Evolutionary conservation across 192 early-diverging fungal genomes (phyloP).

Genomic region (Gamsiella multidivaricata): DNA sequence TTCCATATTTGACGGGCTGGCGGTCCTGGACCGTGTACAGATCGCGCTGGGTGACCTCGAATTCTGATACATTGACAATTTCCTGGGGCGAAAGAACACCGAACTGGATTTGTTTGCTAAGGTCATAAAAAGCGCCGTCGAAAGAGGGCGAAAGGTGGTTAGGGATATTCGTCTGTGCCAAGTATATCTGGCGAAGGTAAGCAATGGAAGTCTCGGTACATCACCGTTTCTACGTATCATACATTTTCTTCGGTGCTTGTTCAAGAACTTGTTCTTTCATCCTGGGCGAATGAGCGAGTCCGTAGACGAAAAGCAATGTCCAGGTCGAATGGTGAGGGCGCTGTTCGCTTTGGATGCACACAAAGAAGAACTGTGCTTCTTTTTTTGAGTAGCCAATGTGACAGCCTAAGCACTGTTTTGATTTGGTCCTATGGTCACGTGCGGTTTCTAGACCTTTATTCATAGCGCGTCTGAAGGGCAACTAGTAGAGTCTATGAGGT

Average conservation of each 20-base stretch:
- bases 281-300: slow-evolving; percentile 9
- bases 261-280: slow-evolving; percentile 87
- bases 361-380: slow-evolving; percentile 9
- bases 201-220: slow-evolving; percentile 2
- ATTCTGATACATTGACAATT: slow-evolving; percentile 87
- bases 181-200: no score
- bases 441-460: not conserved
- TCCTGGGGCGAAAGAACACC: slow-evolving; percentile 91
- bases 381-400: not conserved
- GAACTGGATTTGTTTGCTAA: slow-evolving; percentile 93
- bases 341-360: not conserved
- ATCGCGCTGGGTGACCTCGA: slow-evolving; percentile 92
- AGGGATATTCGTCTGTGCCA: no score
- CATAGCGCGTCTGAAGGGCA: no score
- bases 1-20: slow-evolving; percentile 86
- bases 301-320: slow-evolving; percentile 8
- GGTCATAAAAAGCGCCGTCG: not conserved
- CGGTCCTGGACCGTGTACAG: slow-evolving; percentile 78
- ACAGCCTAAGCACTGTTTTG: not conserved
- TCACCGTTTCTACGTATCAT: no score
- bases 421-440: slow-evolving; percentile 17
- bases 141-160: not conserved
- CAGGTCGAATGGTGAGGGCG: not conserved
- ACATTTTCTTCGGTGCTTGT: slow-evolving; percentile 76
- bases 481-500: slow-evolving; percentile 25